Evolutionary conservation across 495 filamentous ascomycete species (phyloP).

Genomic region (Xylaria sp.): DNA sequence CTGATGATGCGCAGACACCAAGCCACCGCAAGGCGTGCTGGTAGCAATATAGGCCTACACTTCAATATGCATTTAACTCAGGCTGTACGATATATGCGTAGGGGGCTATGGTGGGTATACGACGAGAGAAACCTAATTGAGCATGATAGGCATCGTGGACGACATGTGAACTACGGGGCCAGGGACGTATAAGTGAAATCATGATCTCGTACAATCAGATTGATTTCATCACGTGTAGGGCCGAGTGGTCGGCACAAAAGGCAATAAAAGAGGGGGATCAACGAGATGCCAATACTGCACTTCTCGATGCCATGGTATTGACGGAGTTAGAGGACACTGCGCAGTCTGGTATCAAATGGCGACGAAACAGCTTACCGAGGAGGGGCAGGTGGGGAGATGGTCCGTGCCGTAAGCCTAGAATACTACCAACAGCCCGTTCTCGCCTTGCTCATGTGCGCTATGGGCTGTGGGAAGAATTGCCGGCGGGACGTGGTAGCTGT

Average conservation of each 20-base stretch:
- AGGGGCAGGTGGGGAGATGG: constrained; percentile 28
- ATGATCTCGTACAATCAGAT: constrained; percentile 34
- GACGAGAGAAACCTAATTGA: constrained; percentile 17
- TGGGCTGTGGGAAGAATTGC: constrained; percentile 21
- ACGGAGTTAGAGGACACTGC: constrained; percentile 37
- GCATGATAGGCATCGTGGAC: constrained; percentile 31
- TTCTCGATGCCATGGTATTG: constrained; percentile 37
- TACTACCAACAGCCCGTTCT: constrained; percentile 32
- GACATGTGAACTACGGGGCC: constrained; percentile 31
- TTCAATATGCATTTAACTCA: constrained; percentile 33
- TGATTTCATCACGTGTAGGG: constrained; percentile 40
- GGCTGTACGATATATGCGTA: constrained; percentile 36
- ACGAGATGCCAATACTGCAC: constrained; percentile 32
- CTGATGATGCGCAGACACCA: constrained; percentile 33
- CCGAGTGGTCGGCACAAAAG: constrained; percentile 27
- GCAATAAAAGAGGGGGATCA: constrained; percentile 31
- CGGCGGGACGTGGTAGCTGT: constrained; percentile 39
- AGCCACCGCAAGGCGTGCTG: constrained; percentile 36
- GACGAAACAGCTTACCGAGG: constrained; percentile 29
- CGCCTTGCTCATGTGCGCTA: constrained; percentile 34
- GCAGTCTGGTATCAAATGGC: constrained; percentile 37
- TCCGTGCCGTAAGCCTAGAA: constrained; percentile 33
- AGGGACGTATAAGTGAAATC: constrained; percentile 26
- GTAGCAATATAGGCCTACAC: constrained; percentile 32
- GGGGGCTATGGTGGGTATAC: constrained; percentile 2